phyloP scores from a whole-genome alignment of 2,329 filamentous ascomycete genomes.

The Uncinocarpus reesii region DNA sequence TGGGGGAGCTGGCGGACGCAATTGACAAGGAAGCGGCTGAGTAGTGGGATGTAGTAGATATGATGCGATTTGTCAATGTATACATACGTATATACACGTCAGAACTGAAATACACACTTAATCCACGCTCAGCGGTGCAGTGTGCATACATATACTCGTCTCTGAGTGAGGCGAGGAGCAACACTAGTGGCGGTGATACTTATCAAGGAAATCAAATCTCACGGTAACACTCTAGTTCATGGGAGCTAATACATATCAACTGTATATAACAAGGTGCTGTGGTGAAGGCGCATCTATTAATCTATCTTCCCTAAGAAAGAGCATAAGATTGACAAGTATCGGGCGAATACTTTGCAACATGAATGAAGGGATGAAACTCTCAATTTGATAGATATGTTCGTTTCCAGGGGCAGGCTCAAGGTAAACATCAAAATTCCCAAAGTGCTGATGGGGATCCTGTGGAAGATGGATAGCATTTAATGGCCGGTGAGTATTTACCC shows the following conservation, averaged over 20 bases:
- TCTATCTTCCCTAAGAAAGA: constrained; percentile 20
- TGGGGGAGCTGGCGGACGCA: constrained; percentile 52
- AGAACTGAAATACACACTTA: no score
- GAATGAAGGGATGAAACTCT: background rate
- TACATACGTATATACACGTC: no score
- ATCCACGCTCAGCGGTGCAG: no score
- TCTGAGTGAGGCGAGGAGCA: no score
- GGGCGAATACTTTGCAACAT: background rate
- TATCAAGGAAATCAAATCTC: no score
- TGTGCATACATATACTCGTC: no score
- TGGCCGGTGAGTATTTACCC: constrained; percentile 32
- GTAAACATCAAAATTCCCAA: constrained; percentile 21
- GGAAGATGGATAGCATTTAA: constrained; percentile 33
- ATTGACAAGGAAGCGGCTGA: constrained; percentile 19
- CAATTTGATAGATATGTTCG: constrained; percentile 4
- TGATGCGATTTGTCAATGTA: no score
- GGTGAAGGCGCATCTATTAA: constrained; percentile 24
- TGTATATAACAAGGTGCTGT: constrained; percentile 18
- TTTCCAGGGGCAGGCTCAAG: constrained; percentile 7
- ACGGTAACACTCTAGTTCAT: no score
- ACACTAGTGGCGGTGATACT: no score
- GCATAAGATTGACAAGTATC: constrained; percentile 10
- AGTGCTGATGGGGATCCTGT: constrained; percentile 21
- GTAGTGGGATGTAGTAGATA: background rate
- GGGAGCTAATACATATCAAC: no score